Evolutionary conservation across 1,284 basidiomycete species (phyloP).

Genomic region (Waitea zeae): DNA sequence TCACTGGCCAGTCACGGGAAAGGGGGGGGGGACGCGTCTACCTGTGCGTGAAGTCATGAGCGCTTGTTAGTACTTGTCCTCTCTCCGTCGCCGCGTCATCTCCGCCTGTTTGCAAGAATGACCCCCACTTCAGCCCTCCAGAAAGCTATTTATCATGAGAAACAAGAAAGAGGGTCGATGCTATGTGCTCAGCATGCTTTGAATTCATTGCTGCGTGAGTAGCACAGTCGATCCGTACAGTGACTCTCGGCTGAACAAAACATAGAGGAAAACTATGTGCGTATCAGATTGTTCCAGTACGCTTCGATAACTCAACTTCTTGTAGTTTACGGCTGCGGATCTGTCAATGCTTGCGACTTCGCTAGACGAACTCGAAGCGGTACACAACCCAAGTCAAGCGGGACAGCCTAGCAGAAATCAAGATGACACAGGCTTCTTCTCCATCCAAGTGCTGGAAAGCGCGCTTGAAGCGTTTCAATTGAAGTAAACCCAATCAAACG

Average conservation of each 20-base stretch:
- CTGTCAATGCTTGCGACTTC: conserved; percentile 65
- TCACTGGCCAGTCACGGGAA: neutral
- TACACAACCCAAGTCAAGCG: conserved; percentile 24
- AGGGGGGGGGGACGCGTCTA: neutral
- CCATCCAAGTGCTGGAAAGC: conserved; percentile 64
- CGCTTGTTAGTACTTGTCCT: neutral
- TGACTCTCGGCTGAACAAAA: conserved; percentile 6
- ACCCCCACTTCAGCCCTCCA: neutral
- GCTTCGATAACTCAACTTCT: conserved; percentile 3
- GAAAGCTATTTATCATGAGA: conserved; percentile 54
- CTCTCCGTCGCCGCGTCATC: neutral
- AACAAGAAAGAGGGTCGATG: conserved; percentile 60
- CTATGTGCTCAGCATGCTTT: conserved; percentile 78
- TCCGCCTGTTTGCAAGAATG: neutral
- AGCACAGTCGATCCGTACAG: conserved; percentile 5
- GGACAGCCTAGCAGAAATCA: conserved; percentile 51
- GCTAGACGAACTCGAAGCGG: conserved; percentile 30
- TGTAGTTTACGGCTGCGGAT: conserved; percentile 71
- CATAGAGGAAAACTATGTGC: conserved; percentile 54
- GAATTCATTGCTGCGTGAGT: conserved; percentile 62
- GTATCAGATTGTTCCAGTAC: conserved; percentile 10
- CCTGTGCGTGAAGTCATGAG: neutral
- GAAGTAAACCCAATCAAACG: conserved; percentile 24
- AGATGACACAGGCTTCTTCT: conserved; percentile 88
- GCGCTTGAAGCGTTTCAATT: conserved; percentile 76